These are phyloP conservation scores for Crepidotus variabilis DNA, from an alignment of 768 basidiomycete genomes.

Conservation along the genomic window DNA sequence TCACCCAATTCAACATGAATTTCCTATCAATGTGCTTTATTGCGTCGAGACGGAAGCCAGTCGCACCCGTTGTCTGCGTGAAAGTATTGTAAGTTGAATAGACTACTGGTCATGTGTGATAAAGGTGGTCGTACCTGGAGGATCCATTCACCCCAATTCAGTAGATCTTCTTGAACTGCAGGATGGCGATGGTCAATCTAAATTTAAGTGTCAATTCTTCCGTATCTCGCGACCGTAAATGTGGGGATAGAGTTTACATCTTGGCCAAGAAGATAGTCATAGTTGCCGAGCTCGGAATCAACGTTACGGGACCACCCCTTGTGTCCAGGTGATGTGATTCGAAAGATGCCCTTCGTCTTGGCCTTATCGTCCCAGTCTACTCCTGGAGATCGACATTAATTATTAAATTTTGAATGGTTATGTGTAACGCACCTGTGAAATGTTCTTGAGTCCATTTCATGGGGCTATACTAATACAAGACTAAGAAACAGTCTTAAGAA, in stretches of 20 bases:
- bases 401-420: background rate
- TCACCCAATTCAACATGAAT: constrained; percentile 69
- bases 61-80: constrained; percentile 58
- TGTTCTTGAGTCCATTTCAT: constrained; percentile 75
- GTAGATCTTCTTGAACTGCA: constrained; percentile 69
- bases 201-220: constrained; percentile 6
- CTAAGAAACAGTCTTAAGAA: background rate
- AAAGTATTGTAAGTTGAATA: constrained; percentile 4
- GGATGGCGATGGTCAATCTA: constrained; percentile 86
- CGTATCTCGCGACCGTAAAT: background rate
- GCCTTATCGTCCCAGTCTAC: constrained; percentile 81
- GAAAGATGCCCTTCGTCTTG: constrained; percentile 61
- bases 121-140: constrained; percentile 34
- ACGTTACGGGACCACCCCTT: constrained; percentile 83
- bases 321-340: constrained; percentile 61
- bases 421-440: constrained; percentile 57
- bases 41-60: constrained; percentile 85
- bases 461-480: constrained; percentile 53
- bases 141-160: constrained; percentile 79
- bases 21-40: constrained; percentile 83
- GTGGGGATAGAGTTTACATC: constrained; percentile 44
- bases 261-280: constrained; percentile 76
- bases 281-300: constrained; percentile 83
- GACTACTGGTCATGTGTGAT: background rate
- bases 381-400: constrained; percentile 35